Evolutionary conservation across 1,284 basidiomycete genomes (phyloP).

Genomic region (Cystobasidium slooffiae): DNA sequence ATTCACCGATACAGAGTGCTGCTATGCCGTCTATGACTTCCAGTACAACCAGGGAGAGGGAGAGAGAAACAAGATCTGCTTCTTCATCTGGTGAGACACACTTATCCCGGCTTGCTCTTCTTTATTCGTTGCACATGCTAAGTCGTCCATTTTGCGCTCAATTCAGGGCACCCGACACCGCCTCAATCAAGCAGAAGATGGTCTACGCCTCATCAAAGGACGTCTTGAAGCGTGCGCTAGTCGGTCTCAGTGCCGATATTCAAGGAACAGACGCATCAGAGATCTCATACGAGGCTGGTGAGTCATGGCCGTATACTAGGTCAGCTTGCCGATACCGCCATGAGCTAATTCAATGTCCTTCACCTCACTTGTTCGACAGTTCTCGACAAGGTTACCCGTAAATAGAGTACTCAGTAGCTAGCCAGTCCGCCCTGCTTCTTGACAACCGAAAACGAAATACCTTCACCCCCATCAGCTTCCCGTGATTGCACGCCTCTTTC

Average conservation of each 20-base stretch:
- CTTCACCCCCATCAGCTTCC: no score
- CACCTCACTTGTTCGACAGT: conserved; percentile 43
- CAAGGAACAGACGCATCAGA: conserved; percentile 85
- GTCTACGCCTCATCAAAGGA: conserved; percentile 90
- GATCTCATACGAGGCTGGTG: conserved; percentile 75
- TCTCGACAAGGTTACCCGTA: conserved; percentile 54
- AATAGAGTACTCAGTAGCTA: conserved; percentile 18
- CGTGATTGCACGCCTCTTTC: no score
- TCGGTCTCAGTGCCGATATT: conserved; percentile 76
- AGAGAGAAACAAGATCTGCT: conserved; percentile 87
- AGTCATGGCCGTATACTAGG: conserved; percentile 54
- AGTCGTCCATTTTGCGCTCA: no score
- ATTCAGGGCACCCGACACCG: conserved; percentile 87
- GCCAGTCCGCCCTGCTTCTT: no score
- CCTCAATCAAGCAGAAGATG: conserved; percentile 94
- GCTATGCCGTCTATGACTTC: conserved; percentile 93
- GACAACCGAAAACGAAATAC: no score
- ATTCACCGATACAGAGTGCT: conserved; percentile 75
- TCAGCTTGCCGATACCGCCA: no score
- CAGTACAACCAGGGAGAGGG: conserved; percentile 80
- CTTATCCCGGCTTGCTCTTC: no score
- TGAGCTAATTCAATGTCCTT: background rate
- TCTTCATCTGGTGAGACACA: conserved; percentile 72
- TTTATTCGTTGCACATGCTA: no score
- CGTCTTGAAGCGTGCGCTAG: conserved; percentile 72